phyloP scores from a whole-genome alignment of 805 yeast species.

The Lipomyces chichibuensis region DNA sequence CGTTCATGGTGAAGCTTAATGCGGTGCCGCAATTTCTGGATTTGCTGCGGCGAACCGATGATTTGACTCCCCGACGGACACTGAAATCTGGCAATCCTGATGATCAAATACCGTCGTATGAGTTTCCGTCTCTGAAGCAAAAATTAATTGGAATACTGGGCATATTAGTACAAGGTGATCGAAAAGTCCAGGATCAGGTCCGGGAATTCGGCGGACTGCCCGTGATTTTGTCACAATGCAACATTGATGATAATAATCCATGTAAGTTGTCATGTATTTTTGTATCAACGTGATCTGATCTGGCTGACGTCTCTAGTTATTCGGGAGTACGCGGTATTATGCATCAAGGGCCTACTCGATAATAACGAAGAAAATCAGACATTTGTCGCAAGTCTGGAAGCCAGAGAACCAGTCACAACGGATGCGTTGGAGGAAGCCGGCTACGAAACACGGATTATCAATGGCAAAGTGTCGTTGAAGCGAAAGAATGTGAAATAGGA shows the following conservation, averaged over 20 bases:
- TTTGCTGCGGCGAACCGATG: constrained; percentile 19
- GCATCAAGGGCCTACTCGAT: constrained; percentile 68
- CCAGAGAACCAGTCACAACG: constrained; percentile 64
- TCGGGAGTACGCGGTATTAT: constrained; percentile 77
- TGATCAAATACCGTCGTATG: constrained; percentile 7
- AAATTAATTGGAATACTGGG: constrained; percentile 69
- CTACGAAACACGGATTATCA: constrained; percentile 58
- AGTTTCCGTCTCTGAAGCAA: constrained; percentile 68
- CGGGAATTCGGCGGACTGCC: constrained; percentile 71
- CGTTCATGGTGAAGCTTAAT: constrained; percentile 13
- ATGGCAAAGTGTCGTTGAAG: constrained; percentile 69
- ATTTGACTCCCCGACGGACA: constrained; percentile 22
- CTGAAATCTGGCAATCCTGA: constrained; percentile 15
- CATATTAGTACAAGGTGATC: constrained; percentile 55
- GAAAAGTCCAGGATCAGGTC: constrained; percentile 65
- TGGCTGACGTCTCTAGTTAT: constrained; percentile 26
- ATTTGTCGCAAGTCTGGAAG: constrained; percentile 77
- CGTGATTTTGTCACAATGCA: constrained; percentile 74
- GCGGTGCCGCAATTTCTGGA: constrained; percentile 22
- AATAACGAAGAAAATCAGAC: constrained; percentile 71
- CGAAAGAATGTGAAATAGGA: background rate
- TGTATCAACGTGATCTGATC: background rate
- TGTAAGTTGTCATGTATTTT: constrained; percentile 43
- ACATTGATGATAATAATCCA: constrained; percentile 86
- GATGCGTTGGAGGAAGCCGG: constrained; percentile 57